Percentiles rank a stretch among this genome's conserved stretches.
Evolutionary conservation across 345 rosid genomes (phyloP).

Genomic region (Excoecaria agallocha): DNA sequence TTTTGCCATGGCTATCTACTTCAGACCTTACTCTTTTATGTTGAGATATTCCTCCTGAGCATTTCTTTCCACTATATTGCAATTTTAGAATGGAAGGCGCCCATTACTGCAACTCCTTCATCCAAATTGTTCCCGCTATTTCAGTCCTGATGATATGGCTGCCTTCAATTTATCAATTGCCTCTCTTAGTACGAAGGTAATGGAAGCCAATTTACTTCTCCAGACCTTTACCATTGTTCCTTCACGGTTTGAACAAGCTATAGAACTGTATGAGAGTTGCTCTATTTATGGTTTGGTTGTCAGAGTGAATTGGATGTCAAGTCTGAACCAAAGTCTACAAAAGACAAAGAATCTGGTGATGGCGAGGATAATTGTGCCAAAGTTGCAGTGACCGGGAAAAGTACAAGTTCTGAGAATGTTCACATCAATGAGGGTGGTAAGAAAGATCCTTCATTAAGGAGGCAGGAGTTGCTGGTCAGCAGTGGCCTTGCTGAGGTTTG

Average conservation of each 20-base stretch:
- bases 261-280: not conserved
- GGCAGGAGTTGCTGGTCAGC: constrained; percentile 68
- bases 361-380: constrained; percentile 34
- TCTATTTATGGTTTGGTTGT: constrained; percentile 13
- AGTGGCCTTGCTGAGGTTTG: constrained; percentile 95
- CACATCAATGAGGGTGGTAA: constrained; percentile 52
- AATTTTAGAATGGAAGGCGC: constrained; percentile 71
- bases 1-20: not conserved
- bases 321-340: constrained; percentile 32
- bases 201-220: constrained; percentile 9
- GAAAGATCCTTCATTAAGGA: constrained; percentile 70
- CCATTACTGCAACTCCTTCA: constrained; percentile 75
- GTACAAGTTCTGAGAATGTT: constrained; percentile 33
- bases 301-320: constrained; percentile 50
- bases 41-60: not conserved
- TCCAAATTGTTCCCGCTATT: constrained; percentile 71
- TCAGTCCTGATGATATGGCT: constrained; percentile 70
- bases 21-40: constrained; percentile 12
- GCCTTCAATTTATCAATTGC: constrained; percentile 60
- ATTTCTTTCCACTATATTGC: constrained; percentile 3
- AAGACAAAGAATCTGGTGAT: constrained; percentile 35
- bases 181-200: constrained; percentile 66
- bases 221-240: not conserved
- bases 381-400: constrained; percentile 21
- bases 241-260: not conserved